A percentile compares a stretch with the other conserved stretches of the same genome.
These are phyloP conservation scores for Saccharomyces hybrid DNA, from an alignment of 1,139 yeast species.

Conservation along the genomic window DNA sequence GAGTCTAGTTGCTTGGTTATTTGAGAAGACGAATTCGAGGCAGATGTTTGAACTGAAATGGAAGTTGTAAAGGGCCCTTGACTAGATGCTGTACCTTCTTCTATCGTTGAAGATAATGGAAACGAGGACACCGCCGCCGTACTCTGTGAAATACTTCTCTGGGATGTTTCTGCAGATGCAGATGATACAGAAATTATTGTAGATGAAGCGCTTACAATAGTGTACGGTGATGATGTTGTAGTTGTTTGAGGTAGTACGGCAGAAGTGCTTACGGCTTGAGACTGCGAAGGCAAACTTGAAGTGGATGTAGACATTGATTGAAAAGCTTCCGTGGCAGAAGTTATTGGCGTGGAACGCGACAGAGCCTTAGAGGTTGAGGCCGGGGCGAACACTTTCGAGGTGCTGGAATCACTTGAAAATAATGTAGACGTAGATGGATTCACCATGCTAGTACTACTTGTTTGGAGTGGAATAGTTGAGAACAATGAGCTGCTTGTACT, in stretches of 20 bases:
- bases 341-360: not conserved
- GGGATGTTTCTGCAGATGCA: not conserved
- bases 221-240: slow-evolving; percentile 8
- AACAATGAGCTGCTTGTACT: not conserved
- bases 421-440: not conserved
- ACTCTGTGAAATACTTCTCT: not conserved
- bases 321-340: not conserved
- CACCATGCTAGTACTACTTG: not conserved
- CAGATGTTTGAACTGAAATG: not conserved
- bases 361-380: not conserved
- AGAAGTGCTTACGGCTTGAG: not conserved
- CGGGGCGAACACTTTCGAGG: not conserved
- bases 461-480: not conserved
- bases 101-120: slow-evolving; percentile 14
- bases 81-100: not conserved
- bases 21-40: not conserved
- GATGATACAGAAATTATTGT: slow-evolving; percentile 4
- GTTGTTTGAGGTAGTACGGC: not conserved
- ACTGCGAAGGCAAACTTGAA: not conserved
- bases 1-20: not conserved
- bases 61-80: not conserved
- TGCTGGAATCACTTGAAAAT: not conserved
- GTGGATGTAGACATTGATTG: not conserved
- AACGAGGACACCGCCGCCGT: not conserved
- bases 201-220: slow-evolving; percentile 2